Base-by-base conservation (phyloP, 2,329 filamentous ascomycete species). In the Neofusicoccum laricinum region DNA sequence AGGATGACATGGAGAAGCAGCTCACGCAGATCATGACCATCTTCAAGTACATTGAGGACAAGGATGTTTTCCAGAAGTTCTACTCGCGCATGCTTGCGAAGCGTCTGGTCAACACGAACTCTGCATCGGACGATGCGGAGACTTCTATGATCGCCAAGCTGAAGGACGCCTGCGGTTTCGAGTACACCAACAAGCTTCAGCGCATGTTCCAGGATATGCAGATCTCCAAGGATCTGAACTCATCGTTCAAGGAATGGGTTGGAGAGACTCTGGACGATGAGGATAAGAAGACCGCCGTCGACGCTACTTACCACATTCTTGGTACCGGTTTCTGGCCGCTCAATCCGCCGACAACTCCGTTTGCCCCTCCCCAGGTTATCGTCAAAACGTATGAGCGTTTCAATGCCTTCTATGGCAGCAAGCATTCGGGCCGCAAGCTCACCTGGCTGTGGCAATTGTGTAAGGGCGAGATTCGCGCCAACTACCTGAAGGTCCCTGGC, bases 171-270 rank as follows among this genome's bases (percentile, higher is more conserved):
- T 98, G 95, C 74, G 95, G 95, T 72, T 99, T 97, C 71, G 95
- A 99, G 77, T 99, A 99, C 80, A 99, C 95, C 70, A 99, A 98
- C 84, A 98, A 98, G 82, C 86, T 99, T 50, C 94, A 98, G 81
- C 92, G 96, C 74, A 99, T 99, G 95, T 99, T 98, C 86, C 94
- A 98, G 77, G 95, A 99, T 75, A 97, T 99, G 83, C 95, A 99
- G 77, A 97, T 97, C 58, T 98, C 94, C 68, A 97, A 97, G 80
- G 95, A 99, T 79, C 85, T 99, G 51, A 99, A 99, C 78, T 86
- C 86, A 53, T 89, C 90, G 34, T 99, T 96, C 82, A 90, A 91
- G 72, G 91, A 93, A 40, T 90, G 86, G 77, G 88, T 93, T 71
- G 81, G 85, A 11, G 85, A 85, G 70, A 82, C 83, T n/a, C 84